phyloP scores from a whole-genome alignment of 805 yeast genomes.

The Wickerhamia fluorescens region DNA sequence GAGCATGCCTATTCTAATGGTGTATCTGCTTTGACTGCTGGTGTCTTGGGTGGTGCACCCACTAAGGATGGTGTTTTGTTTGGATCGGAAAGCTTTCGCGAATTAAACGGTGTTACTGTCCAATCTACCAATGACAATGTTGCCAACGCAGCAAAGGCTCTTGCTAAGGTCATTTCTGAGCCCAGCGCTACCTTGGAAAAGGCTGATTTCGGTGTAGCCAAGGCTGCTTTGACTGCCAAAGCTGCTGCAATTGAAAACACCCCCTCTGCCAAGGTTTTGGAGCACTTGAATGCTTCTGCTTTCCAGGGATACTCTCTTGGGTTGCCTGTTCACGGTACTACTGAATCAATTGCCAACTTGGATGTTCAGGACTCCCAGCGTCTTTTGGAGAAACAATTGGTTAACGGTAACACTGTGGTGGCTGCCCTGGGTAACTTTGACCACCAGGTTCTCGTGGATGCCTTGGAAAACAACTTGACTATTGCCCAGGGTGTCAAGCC shows the following conservation, averaged over 20 bases:
- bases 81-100: conserved; percentile 50
- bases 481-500: conserved; percentile 48
- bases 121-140: conserved; percentile 46
- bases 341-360: conserved; percentile 54
- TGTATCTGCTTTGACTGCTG: conserved; percentile 59
- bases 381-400: conserved; percentile 51
- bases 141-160: conserved; percentile 44
- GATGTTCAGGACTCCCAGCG: conserved; percentile 50
- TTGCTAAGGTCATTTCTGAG: conserved; percentile 39
- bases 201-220: conserved; percentile 41
- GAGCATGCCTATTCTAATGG: conserved; percentile 82
- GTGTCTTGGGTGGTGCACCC: conserved; percentile 33
- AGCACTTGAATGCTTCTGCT: conserved; percentile 77
- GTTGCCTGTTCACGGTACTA: conserved; percentile 70
- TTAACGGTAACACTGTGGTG: conserved; percentile 58
- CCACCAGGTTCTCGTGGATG: conserved; percentile 64
- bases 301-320: conserved; percentile 81
- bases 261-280: conserved; percentile 53
- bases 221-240: conserved; percentile 37
- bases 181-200: conserved; percentile 33
- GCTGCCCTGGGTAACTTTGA: conserved; percentile 65
- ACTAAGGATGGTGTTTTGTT: conserved; percentile 50
- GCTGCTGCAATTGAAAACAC: conserved; percentile 50
- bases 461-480: conserved; percentile 46
- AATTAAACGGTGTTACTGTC: conserved; percentile 56